Base-by-base conservation (phyloP, 768 basidiomycete species). In the Agrocybe praecox region DNA sequence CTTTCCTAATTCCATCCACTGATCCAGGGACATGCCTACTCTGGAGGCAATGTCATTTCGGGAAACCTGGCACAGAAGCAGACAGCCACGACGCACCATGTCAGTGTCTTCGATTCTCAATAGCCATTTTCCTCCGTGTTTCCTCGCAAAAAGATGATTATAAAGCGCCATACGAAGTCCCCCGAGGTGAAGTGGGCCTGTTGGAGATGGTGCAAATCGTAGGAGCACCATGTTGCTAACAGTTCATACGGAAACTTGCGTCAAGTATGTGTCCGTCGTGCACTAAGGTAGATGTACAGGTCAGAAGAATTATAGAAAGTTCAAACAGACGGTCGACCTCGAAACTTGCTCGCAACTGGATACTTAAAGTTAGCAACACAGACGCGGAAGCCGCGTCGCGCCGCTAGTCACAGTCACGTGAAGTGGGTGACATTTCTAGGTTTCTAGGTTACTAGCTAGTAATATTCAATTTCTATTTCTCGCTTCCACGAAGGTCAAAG, bases 121-220 rank as follows among this genome's bases (percentile, higher is more conserved):
- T 34, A 98, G 83, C 93, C 94, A 97, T 65, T 89, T 89, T 2
- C 96, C 97, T 2, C 84, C 86, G 14, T 84, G 76, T 69, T 92
- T 93, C 64, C 81, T 82, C 9, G 96, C 92, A 54, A 89, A 87
- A 0, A 98, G 72, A 66, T 97, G 84, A 66, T 98, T 98, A 73
- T 94, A 96, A 2, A 99, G 76, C 0, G 96, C 97, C 53, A 96
- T 98, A 17, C 97, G 77, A 14, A 99, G 83, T 0, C 97, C 97
- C 0, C 97, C 97, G 1, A 99, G 85, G 71, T 99, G 97, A 5
- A 98, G 77, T 29, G 89, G 82, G 1, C 97, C 97, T 0, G 97
- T 99, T 1, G 97, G 97, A 1, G 97, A 98, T 1, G 97, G 97
- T 2, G 96, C 97, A 71, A 99, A 98, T 15, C 97, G 88, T 15